These are phyloP conservation scores for Paraleonurus japonicus DNA, from an alignment of 257 asterid genomes.

Conservation along the genomic window DNA sequence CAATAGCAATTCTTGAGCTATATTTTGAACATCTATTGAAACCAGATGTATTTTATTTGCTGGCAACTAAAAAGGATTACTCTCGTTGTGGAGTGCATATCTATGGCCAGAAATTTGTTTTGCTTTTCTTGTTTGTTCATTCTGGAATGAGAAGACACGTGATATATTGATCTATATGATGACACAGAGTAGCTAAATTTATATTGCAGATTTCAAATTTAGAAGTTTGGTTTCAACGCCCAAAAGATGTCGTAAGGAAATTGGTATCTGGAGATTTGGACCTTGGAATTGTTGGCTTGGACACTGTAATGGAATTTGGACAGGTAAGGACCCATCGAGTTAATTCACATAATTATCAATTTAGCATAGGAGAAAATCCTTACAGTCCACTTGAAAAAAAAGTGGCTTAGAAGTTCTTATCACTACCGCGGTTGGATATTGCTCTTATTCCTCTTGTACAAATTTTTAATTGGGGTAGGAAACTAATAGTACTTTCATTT, in stretches of 20 bases:
- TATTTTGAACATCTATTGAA: neutral
- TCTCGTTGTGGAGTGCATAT: neutral
- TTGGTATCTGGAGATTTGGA: slow-evolving; percentile 93
- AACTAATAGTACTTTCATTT: slow-evolving; percentile 8
- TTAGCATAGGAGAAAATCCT: slow-evolving; percentile 14
- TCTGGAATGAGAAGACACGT: neutral
- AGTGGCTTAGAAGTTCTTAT: slow-evolving; percentile 3
- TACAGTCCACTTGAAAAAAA: slow-evolving; percentile 1
- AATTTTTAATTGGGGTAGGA: neutral
- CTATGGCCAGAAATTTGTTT: neutral
- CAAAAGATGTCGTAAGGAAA: slow-evolving; percentile 91
- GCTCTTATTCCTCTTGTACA: neutral
- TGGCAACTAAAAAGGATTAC: neutral
- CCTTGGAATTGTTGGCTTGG: slow-evolving; percentile 97
- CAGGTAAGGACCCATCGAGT: slow-evolving; percentile 48
- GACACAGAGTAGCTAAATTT: slow-evolving; percentile 13
- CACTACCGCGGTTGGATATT: neutral
- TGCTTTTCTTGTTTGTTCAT: neutral
- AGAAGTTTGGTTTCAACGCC: slow-evolving; percentile 99
- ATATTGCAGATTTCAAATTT: slow-evolving; percentile 65
- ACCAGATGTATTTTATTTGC: neutral
- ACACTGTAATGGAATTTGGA: slow-evolving; percentile 74
- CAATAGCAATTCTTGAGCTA: neutral
- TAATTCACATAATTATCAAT: slow-evolving; percentile 12
- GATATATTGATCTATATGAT: slow-evolving; percentile 2